phyloP scores from a whole-genome alignment of 495 filamentous ascomycete genomes.

The Tuber brumale region DNA sequence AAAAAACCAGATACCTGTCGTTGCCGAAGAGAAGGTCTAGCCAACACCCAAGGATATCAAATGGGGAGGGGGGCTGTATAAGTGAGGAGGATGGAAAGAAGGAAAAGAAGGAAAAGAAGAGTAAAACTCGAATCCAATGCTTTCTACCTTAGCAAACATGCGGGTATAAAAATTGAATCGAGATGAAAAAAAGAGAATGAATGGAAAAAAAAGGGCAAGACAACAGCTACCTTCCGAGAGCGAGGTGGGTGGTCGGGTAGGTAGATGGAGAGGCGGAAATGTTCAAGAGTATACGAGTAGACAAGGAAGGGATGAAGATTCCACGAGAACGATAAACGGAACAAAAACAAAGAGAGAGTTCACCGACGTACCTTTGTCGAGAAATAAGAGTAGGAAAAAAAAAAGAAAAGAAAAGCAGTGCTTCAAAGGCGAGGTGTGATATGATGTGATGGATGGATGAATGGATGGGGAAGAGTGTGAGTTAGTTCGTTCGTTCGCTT shows the following conservation, averaged over 20 bases:
- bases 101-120: not conserved
- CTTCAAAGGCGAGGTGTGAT: conserved; percentile 28
- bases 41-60: not conserved
- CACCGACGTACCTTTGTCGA: conserved; percentile 23
- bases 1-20: conserved; percentile 12
- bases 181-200: not conserved
- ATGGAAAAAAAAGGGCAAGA: not conserved
- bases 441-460: conserved; percentile 33
- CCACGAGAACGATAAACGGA: conserved; percentile 17
- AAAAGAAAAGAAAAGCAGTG: conserved; percentile 17
- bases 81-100: not conserved
- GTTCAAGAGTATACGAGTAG: not conserved
- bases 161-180: not conserved
- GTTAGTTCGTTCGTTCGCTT: conserved; percentile 15
- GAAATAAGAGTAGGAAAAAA: conserved; percentile 15
- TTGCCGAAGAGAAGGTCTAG: not conserved
- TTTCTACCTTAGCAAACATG: not conserved
- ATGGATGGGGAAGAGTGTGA: conserved; percentile 30
- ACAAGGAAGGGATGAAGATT: not conserved
- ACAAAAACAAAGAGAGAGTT: conserved; percentile 10
- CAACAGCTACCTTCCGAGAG: not conserved
- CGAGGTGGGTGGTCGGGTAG: not conserved
- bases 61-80: not conserved
- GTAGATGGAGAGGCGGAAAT: not conserved
- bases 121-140: not conserved